Conservation (phyloP, 306 rosid genomes). For the Morella rubra region DNA sequence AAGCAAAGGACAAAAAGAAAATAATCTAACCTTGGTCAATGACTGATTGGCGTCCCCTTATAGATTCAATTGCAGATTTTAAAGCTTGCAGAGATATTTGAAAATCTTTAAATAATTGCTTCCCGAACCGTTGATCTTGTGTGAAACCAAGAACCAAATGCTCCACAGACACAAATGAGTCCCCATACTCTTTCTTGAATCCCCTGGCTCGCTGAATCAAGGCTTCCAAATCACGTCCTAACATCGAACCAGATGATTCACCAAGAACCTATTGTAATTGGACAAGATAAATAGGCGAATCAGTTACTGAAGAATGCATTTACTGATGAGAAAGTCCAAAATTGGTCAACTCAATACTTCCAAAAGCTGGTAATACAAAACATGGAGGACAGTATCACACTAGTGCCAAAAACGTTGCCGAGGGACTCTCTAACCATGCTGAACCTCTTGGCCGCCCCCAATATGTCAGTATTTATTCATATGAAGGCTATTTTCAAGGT, state of each 20-base stretch:
- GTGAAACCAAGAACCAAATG: slow-evolving; percentile 89
- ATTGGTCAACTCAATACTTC: slow-evolving; percentile 15
- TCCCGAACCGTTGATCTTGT: slow-evolving; percentile 86
- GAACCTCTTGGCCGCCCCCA: neutral
- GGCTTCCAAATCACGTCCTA: slow-evolving; percentile 98
- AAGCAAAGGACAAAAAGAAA: slow-evolving; percentile 10
- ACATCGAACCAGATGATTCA: slow-evolving; percentile 77
- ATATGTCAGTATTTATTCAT: too few species aligned
- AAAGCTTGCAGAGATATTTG: slow-evolving; percentile 66
- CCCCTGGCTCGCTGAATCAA: slow-evolving; percentile 88
- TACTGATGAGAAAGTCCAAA: neutral
- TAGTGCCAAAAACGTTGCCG: neutral
- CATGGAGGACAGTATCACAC: neutral
- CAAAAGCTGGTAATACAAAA: neutral
- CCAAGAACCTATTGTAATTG: slow-evolving; percentile 63
- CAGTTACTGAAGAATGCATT: neutral
- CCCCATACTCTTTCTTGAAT: slow-evolving; percentile 84
- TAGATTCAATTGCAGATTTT: slow-evolving; percentile 78
- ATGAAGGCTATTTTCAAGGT: neutral
- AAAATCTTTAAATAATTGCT: slow-evolving; percentile 75
- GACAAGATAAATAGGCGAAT: slow-evolving; percentile 17
- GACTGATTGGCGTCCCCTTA: slow-evolving; percentile 93
- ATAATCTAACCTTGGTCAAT: slow-evolving; percentile 78
- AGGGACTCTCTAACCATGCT: neutral
- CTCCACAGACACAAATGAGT: slow-evolving; percentile 94